Evolutionary conservation across 768 basidiomycete genomes (phyloP).

Genomic region (Dacryopinax primogenitus): DNA sequence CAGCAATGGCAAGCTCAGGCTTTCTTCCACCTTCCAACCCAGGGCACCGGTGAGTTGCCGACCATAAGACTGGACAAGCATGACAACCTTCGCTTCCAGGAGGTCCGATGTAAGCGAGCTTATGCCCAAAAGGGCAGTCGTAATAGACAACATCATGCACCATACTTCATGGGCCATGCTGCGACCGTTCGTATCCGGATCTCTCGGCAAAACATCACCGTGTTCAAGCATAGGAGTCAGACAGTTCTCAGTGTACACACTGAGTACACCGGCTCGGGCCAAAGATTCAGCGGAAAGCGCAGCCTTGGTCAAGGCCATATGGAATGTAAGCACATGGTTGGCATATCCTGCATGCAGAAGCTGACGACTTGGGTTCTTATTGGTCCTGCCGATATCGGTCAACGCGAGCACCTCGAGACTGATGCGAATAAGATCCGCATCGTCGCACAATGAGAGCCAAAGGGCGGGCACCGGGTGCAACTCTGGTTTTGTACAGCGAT

Average conservation of each 20-base stretch:
- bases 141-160: conserved; percentile 69
- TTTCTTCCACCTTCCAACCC: conserved; percentile 68
- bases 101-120: conserved; percentile 49
- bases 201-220: conserved; percentile 52
- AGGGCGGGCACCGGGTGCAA: conserved; percentile 52
- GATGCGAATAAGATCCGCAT: conserved; percentile 60
- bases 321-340: conserved; percentile 70
- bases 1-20: conserved; percentile 60
- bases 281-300: conserved; percentile 70
- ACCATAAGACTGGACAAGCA: conserved; percentile 72
- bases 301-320: conserved; percentile 68
- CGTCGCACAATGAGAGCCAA: conserved; percentile 73
- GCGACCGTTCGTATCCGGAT: conserved; percentile 58
- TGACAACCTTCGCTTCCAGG: conserved; percentile 74
- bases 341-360: conserved; percentile 58
- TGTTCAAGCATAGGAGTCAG: conserved; percentile 64
- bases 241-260: conserved; percentile 71
- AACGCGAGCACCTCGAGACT: conserved; percentile 62
- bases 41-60: conserved; percentile 65
- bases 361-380: conserved; percentile 40
- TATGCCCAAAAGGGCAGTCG: conserved; percentile 55
- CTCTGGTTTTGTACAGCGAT: conserved; percentile 59
- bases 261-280: conserved; percentile 66
- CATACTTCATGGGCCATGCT: conserved; percentile 71
- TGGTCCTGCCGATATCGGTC: conserved; percentile 52